Conservation (phyloP, 345 rosid genomes). For the Salix koriyanagi region DNA sequence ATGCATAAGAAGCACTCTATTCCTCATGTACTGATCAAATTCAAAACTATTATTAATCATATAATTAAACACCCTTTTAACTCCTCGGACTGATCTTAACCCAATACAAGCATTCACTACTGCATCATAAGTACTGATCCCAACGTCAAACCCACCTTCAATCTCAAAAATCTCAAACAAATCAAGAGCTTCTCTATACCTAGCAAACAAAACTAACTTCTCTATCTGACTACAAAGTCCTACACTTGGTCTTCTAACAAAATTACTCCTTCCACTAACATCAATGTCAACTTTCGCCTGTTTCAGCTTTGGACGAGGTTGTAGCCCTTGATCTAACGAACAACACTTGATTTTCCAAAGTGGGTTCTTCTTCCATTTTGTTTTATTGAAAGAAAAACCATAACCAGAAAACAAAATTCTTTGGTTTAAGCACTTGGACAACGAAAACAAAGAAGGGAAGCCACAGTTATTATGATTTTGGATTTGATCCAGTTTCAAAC, state of each 20-base stretch:
- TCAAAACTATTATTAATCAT: conserved; percentile 51
- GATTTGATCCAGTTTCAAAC: conserved; percentile 38
- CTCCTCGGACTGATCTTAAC: conserved; percentile 58
- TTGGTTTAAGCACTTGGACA: conserved; percentile 20
- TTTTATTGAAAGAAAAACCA: conserved; percentile 32
- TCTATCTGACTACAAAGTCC: conserved; percentile 73
- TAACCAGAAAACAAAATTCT: conserved; percentile 35
- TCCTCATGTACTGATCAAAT: conserved; percentile 58
- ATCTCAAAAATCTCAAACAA: conserved; percentile 72
- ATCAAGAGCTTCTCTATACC: conserved; percentile 68
- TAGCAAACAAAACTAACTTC: conserved; percentile 53
- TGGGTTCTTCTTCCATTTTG: conserved; percentile 40
- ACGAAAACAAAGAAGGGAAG: conserved; percentile 23
- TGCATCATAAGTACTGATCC: conserved; percentile 60
- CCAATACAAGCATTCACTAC: conserved; percentile 73
- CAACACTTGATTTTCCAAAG: conserved; percentile 42
- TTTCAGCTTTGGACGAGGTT: conserved; percentile 52
- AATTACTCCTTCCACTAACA: conserved; percentile 16
- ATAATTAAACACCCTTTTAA: conserved; percentile 55
- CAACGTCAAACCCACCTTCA: conserved; percentile 44
- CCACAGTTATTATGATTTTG: conserved; percentile 21
- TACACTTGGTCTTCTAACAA: conserved; percentile 33
- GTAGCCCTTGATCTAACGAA: conserved; percentile 44
- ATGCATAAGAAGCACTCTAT: conserved; percentile 68
- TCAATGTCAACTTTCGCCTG: conserved; percentile 24